Conservation (phyloP, 495 filamentous ascomycete species). For the Niebla homalea region DNA sequence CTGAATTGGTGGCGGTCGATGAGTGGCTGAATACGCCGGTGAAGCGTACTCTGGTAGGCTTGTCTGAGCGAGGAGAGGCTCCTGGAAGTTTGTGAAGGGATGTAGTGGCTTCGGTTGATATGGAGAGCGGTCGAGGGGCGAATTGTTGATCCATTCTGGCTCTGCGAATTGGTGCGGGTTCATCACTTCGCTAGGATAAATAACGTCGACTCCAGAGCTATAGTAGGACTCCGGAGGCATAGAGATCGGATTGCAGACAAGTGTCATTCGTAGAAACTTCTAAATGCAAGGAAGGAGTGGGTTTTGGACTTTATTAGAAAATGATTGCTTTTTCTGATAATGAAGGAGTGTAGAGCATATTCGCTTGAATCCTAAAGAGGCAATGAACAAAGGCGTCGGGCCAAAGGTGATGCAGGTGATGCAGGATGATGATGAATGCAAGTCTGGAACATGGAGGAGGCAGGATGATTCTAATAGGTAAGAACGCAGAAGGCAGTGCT, state of each 20-base stretch:
- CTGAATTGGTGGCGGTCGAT: slow-evolving; percentile 23
- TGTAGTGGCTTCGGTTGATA: slow-evolving; percentile 20
- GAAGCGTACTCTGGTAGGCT: slow-evolving; percentile 16
- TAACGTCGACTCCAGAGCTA: slow-evolving; percentile 14
- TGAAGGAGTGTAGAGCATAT: slow-evolving; percentile 1
- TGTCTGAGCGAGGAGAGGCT: background rate
- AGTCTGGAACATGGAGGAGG: slow-evolving; percentile 2
- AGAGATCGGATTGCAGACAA: slow-evolving; percentile 6
- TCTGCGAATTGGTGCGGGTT: slow-evolving; percentile 19
- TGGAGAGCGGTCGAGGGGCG: slow-evolving; percentile 19
- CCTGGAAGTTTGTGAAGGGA: background rate
- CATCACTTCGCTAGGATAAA: slow-evolving; percentile 18
- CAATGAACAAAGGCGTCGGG: slow-evolving; percentile 3
- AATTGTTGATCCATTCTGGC: slow-evolving; percentile 14
- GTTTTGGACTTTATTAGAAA: background rate
- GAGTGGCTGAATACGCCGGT: slow-evolving; percentile 16
- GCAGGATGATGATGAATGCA: background rate
- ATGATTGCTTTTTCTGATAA: background rate
- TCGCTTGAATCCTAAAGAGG: slow-evolving; percentile 1
- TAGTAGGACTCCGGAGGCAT: slow-evolving; percentile 14
- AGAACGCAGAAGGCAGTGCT: slow-evolving; percentile 11
- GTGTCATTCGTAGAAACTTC: background rate
- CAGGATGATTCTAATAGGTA: slow-evolving; percentile 1
- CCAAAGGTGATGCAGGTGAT: background rate
- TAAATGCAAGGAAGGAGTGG: background rate